Conservation (phyloP, 2,329 filamentous ascomycete species). For the Fusarium goolgardi region DNA sequence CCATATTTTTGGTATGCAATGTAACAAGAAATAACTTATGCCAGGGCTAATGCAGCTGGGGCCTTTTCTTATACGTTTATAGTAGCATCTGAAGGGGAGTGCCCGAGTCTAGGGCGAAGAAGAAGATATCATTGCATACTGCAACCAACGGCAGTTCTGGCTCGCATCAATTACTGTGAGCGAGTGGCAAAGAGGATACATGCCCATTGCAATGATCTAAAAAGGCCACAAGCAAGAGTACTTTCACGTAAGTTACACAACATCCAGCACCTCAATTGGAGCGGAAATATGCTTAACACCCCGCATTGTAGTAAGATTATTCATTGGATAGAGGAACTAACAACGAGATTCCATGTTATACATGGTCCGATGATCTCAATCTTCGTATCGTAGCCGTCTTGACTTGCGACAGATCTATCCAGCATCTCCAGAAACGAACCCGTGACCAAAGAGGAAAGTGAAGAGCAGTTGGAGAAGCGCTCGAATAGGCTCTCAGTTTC, state of each 20-base stretch:
- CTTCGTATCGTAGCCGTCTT: neutral
- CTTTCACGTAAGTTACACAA: neutral
- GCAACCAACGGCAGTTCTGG: neutral
- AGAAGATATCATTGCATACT: neutral
- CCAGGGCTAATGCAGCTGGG: neutral
- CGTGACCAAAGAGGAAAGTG: too few species aligned
- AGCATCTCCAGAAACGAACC: neutral
- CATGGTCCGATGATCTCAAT: too few species aligned
- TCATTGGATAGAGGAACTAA: fast-evolving
- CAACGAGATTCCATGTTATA: neutral
- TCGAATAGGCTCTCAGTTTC: neutral
- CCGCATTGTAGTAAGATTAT: neutral
- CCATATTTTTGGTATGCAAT: neutral
- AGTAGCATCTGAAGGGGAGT: neutral
- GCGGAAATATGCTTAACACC: neutral
- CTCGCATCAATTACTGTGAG: neutral
- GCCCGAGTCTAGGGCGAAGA: neutral
- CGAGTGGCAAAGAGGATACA: neutral
- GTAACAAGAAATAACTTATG: neutral
- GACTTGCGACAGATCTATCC: neutral
- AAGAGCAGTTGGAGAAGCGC: neutral
- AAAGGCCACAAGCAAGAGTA: neutral
- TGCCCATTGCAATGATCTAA: neutral
- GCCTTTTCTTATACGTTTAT: neutral
- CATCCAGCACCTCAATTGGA: neutral